Conservation (phyloP, 2,329 filamentous ascomycete genomes). For the Phyllosticta citrichinensis region DNA sequence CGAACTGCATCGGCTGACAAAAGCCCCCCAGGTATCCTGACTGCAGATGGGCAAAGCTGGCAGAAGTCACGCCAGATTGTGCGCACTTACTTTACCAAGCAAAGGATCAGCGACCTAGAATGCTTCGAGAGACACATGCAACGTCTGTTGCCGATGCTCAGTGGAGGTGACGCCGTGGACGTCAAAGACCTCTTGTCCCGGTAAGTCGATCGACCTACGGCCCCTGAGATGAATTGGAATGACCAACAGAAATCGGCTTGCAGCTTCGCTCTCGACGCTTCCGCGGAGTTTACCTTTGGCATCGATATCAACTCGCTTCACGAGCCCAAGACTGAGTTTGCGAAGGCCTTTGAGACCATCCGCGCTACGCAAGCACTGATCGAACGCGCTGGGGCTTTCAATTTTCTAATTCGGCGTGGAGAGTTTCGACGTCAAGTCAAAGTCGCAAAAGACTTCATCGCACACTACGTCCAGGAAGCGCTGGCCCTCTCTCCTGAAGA, state of each 20-base stretch:
- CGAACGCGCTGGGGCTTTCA: background rate
- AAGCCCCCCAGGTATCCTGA: conserved; percentile 22
- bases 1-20: background rate
- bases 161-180: conserved; percentile 35
- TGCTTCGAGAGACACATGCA: conserved; percentile 52
- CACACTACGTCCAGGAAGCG: conserved; percentile 35
- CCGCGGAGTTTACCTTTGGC: conserved; percentile 40
- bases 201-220: background rate
- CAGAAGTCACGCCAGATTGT: conserved; percentile 34
- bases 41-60: conserved; percentile 35
- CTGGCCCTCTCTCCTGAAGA: conserved; percentile 29
- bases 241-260: conserved; percentile 25
- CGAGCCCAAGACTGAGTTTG: background rate
- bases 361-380: background rate
- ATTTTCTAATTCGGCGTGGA: background rate
- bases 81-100: conserved; percentile 42
- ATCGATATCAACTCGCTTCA: conserved; percentile 3
- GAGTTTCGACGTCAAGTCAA: background rate
- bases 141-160: conserved; percentile 40
- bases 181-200: conserved; percentile 30
- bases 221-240: background rate
- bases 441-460: conserved; percentile 29
- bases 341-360: background rate
- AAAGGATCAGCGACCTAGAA: conserved; percentile 42
- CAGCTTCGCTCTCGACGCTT: conserved; percentile 37